A percentile compares a stretch with the other conserved stretches of the same genome.
phyloP scores from a whole-genome alignment of 2,329 filamentous ascomycete genomes.

The Colletotrichum endophyticum region DNA sequence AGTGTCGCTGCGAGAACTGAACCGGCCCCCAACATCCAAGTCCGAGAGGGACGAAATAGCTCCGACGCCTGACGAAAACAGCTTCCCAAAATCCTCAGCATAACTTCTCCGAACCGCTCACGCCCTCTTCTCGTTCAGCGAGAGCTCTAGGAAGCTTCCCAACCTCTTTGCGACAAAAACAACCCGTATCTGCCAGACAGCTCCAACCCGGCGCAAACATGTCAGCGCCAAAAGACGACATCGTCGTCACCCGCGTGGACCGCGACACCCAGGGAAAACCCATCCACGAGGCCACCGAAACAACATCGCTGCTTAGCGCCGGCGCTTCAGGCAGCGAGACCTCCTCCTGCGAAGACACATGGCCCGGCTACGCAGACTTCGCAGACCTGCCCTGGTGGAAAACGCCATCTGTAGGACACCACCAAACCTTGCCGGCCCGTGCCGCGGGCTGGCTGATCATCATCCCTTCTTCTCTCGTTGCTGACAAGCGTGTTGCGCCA shows the following conservation, averaged over 20 bases:
- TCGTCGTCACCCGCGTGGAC: constrained; percentile 16
- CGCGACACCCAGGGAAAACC: background rate
- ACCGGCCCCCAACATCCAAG: background rate
- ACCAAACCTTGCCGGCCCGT: background rate
- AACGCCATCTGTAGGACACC: constrained; percentile 60
- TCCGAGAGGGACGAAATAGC: background rate
- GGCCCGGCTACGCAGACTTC: constrained; percentile 63
- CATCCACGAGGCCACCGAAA: constrained; percentile 33
- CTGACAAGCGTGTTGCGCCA: constrained; percentile 38
- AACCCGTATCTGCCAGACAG: background rate
- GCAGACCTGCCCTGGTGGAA: constrained; percentile 66
- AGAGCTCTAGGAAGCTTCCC: background rate
- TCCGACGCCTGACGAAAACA: background rate
- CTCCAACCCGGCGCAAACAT: background rate
- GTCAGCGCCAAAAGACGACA: constrained; percentile 13
- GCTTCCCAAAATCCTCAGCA: background rate
- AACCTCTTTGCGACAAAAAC: background rate
- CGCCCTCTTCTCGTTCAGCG: background rate
- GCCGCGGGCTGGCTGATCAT: background rate
- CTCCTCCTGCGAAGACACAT: constrained; percentile 34
- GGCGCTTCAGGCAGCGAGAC: constrained; percentile 23
- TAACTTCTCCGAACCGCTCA: background rate
- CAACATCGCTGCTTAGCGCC: constrained; percentile 42
- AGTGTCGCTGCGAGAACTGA: background rate
- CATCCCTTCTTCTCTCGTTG: background rate